Evolutionary conservation across 768 basidiomycete species (phyloP).

Genomic region (Suillus variegatus): DNA sequence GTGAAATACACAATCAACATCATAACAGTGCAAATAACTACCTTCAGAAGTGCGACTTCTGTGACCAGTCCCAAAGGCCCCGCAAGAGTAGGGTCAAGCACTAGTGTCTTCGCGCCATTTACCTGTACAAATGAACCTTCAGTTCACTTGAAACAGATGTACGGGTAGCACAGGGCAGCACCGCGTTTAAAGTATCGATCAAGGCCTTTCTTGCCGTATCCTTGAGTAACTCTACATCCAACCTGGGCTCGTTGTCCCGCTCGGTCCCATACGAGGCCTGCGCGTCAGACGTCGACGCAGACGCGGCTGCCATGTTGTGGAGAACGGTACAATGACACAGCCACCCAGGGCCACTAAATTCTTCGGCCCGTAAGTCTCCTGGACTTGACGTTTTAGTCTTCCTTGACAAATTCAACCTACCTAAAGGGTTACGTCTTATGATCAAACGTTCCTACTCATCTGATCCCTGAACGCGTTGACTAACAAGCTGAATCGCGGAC

Average conservation of each 20-base stretch:
- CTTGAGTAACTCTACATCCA: constrained; percentile 68
- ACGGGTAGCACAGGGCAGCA: constrained; percentile 28
- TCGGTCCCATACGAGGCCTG: constrained; percentile 34
- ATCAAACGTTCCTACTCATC: background rate
- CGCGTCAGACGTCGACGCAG: constrained; percentile 36
- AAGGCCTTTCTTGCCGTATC: constrained; percentile 81
- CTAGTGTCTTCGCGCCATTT: constrained; percentile 93
- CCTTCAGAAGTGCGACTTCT: constrained; percentile 92
- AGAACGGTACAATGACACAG: constrained; percentile 24
- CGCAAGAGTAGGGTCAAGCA: constrained; percentile 85
- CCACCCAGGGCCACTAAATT: constrained; percentile 18
- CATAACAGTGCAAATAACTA: constrained; percentile 28
- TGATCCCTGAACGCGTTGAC: background rate
- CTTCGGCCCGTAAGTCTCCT: background rate
- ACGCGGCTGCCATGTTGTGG: constrained; percentile 26
- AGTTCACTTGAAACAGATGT: background rate
- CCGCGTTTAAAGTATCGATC: constrained; percentile 84
- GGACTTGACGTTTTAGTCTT: background rate
- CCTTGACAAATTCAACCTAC: constrained; percentile 9
- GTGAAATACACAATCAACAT: constrained; percentile 10
- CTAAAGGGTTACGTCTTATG: constrained; percentile 1
- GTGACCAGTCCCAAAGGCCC: constrained; percentile 95
- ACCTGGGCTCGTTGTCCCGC: constrained; percentile 37
- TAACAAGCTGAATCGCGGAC: background rate
- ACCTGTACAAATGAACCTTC: constrained; percentile 47